Evolutionary conservation across 305 asterid genomes (phyloP).

Genomic region (Caryopteris hybrid): DNA sequence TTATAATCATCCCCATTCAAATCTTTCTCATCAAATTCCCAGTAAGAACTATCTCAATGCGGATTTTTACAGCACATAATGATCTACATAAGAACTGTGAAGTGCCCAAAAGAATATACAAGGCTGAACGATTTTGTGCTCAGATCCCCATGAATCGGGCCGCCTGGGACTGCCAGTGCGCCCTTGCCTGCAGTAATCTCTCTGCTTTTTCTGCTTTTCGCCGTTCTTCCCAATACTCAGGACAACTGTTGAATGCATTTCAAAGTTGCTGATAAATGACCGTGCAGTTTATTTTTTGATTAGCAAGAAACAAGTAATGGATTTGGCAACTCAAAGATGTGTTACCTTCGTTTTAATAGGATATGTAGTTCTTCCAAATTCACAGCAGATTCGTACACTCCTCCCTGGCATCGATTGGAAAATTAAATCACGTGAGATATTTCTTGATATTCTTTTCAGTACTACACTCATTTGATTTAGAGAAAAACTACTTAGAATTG

Average conservation of each 20-base stretch:
- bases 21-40: background rate
- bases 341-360: constrained; percentile 64
- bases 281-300: too few relatives aligned
- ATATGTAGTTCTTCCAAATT: constrained; percentile 85
- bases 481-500: too few relatives aligned
- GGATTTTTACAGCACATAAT: background rate
- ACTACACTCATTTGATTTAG: too few relatives aligned
- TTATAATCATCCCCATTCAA: too few relatives aligned
- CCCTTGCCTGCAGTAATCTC: constrained; percentile 67
- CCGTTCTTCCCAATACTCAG: constrained; percentile 71
- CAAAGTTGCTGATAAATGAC: background rate
- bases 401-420: constrained; percentile 34
- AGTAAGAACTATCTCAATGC: background rate
- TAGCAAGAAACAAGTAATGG: background rate
- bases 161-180: constrained; percentile 84
- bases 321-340: background rate
- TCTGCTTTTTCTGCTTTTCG: constrained; percentile 64
- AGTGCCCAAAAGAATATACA: background rate
- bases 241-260: constrained; percentile 49
- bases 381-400: constrained; percentile 69
- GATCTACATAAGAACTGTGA: background rate
- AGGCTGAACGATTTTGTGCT: constrained; percentile 6
- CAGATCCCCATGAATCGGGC: constrained; percentile 60
- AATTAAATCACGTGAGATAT: background rate
- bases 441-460: too few relatives aligned